phyloP scores from a whole-genome alignment of 2,329 filamentous ascomycete species.

The Tothia fuscella region DNA sequence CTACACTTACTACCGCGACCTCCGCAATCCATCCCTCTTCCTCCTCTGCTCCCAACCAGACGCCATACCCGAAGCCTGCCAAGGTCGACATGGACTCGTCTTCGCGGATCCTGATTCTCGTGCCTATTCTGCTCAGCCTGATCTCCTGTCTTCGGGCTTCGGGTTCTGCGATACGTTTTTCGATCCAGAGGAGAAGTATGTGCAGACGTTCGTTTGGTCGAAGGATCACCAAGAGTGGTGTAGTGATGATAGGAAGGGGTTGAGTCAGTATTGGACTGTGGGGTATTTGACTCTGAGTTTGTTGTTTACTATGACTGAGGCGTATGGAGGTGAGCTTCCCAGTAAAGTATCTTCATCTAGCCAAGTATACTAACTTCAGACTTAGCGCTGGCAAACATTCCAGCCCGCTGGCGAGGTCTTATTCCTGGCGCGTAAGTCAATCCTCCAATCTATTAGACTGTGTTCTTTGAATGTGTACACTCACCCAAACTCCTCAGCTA shows the following conservation, averaged over 20 bases:
- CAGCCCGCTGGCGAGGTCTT: background rate
- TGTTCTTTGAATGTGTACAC: too few relatives aligned
- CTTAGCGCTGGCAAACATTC: background rate
- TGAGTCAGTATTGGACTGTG: background rate
- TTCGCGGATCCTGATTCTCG: constrained; percentile 1
- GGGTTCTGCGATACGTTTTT: constrained; percentile 1
- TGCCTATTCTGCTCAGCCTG: background rate
- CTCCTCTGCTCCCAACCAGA: constrained; percentile 1
- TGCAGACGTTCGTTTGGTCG: background rate
- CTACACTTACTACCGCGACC: background rate
- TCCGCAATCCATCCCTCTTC: background rate
- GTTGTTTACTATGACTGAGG: background rate
- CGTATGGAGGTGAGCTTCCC: background rate
- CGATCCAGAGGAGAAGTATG: background rate
- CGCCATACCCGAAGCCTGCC: background rate
- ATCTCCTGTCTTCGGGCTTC: background rate
- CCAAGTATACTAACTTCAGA: too few relatives aligned
- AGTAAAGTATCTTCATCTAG: too few relatives aligned
- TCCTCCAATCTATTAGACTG: too few relatives aligned
- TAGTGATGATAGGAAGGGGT: background rate
- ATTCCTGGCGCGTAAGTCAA: background rate
- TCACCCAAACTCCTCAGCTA: background rate
- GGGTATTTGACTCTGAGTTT: background rate
- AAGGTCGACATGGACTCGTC: background rate
- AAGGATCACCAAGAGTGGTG: background rate